phyloP scores from a whole-genome alignment of 805 yeast genomes.

The Scheffersomyces spartinae region DNA sequence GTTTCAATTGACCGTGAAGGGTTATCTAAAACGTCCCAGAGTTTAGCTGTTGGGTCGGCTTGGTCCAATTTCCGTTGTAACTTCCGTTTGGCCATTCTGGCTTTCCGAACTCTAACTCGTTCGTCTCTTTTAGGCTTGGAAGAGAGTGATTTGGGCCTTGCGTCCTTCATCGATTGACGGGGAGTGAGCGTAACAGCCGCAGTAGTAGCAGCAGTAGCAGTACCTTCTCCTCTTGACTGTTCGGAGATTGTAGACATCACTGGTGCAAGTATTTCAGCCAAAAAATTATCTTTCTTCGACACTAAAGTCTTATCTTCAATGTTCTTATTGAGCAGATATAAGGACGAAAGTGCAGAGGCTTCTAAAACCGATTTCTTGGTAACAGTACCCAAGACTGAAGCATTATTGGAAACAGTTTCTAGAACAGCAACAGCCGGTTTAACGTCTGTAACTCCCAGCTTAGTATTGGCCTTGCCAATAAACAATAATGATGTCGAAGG shows the following conservation, averaged over 20 bases:
- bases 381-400: slow-evolving; percentile 27
- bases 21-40: slow-evolving; percentile 36
- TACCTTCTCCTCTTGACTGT: background rate
- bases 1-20: slow-evolving; percentile 61
- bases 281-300: background rate
- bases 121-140: no score
- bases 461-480: no score
- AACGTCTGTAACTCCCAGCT: no score
- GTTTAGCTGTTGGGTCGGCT: slow-evolving; percentile 4
- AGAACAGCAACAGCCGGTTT: no score
- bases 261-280: background rate
- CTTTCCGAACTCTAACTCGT: slow-evolving; percentile 2
- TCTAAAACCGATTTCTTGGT: slow-evolving; percentile 14
- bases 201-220: background rate
- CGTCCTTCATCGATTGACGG: background rate
- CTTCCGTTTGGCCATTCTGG: slow-evolving; percentile 11
- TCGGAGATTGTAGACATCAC: background rate
- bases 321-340: slow-evolving; percentile 23
- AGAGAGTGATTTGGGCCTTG: slow-evolving; percentile 1
- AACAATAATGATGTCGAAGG: no score
- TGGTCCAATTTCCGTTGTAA: slow-evolving; percentile 1
- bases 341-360: slow-evolving; percentile 24
- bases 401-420: slow-evolving; percentile 19
- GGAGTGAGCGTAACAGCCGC: slow-evolving; percentile 1
- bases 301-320: slow-evolving; percentile 8